Evolutionary conservation across 2,329 filamentous ascomycete genomes (phyloP), one percentile per base, ranked within the genome.

Genomic region (Coniochaeta sp.): DNA sequence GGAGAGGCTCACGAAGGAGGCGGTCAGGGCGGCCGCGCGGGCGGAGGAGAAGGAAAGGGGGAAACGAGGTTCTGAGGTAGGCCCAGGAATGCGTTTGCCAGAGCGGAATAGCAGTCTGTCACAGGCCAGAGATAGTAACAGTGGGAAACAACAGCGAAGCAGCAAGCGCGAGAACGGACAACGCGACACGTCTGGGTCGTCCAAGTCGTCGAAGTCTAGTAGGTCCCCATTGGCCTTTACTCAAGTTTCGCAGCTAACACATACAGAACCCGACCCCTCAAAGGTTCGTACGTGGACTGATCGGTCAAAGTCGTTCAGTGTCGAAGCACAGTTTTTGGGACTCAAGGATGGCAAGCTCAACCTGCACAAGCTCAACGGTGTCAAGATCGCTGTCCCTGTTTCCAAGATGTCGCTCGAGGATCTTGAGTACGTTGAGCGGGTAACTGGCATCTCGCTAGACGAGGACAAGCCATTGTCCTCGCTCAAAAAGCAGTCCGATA

Each of bases 311-410:
- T 92, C 91, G 1, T 99, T 99, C 72, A 97, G 90, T 60, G 94
- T 99, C 51, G 94, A 97, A 59, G 94, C 94, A 14, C 90, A 99
- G 66, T 99, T 97, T 64, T 82, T 99, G 49, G 92, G 91, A 26
- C 79, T 97, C 50, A 90, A 90, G 66, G 94, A 97, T 65, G 90
- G 91, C 57, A 97, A 97, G 70, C 95, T 99, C 58, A 95, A 99
- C 69, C 76, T 99, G 20, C 94, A 99, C 75, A 99, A 99, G 73
- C 80, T 90, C 71, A 99, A 99, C 65, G 94, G 94, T 32, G 91
- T 99, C 61, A 97, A 97, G 70, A 99, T 99, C 68, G 94, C 94
- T 8, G 94, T 99, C 4, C 94, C 94, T 2, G 83, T 97, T 26
- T 77, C 83, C 33, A 99, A 99, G 67, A 99, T 99, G 94, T 95